A percentile compares a stretch with the other conserved stretches of the same genome.
Evolutionary conservation across 2,329 filamentous ascomycete genomes (phyloP).

Genomic region (Nemania serpens): DNA sequence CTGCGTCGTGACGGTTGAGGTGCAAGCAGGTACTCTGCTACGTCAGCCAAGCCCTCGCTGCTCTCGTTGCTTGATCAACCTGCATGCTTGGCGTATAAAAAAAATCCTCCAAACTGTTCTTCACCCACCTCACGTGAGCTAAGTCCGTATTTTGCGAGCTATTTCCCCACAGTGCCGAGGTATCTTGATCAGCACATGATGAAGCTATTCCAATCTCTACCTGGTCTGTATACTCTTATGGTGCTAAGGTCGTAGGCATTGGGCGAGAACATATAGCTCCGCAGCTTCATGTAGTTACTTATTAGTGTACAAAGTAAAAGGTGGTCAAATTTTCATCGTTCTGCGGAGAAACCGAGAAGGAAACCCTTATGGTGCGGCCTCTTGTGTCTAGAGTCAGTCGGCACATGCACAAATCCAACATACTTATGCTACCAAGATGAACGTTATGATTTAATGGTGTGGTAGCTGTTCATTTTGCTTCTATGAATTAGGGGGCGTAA

Average conservation of each 20-base stretch:
- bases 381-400: not conserved
- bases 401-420: no score
- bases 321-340: not conserved
- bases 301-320: no score
- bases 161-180: conserved; percentile 16
- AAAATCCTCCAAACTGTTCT: not conserved
- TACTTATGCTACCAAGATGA: not conserved
- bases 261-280: not conserved
- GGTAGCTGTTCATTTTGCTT: not conserved
- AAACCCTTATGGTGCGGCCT: not conserved
- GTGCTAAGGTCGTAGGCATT: not conserved
- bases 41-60: no score
- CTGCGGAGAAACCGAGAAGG: not conserved
- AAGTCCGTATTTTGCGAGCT: no score
- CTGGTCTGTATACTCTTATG: not conserved
- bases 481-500: not conserved
- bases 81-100: not conserved
- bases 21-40: no score
- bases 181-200: not conserved
- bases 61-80: not conserved
- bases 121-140: not conserved
- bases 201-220: not conserved
- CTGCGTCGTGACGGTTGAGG: no score
- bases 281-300: not conserved
- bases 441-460: no score